Conservation (phyloP, 139 green algal genomes). For the Chlamydomonas sphaeroides region DNA sequence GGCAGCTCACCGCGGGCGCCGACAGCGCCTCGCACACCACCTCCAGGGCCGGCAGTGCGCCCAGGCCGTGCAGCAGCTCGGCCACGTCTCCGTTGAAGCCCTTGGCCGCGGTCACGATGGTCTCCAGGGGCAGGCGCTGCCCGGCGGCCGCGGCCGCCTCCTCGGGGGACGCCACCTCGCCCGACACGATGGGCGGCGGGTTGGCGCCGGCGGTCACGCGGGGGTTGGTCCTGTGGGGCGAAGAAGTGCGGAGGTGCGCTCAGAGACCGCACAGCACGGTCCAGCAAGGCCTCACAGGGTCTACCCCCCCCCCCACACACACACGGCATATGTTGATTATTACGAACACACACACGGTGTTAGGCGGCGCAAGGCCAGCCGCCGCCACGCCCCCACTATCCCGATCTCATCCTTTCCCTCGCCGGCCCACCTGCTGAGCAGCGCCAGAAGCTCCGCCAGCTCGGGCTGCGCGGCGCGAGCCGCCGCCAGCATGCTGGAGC, state of each 20-base stretch:
- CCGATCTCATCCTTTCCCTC: too few relatives aligned
- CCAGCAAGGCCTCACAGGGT: too few relatives aligned
- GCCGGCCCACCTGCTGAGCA: conserved; percentile 11
- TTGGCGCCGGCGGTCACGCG: background rate
- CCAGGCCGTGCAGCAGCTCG: conserved; percentile 36
- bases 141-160: conserved; percentile 9
- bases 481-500: conserved; percentile 27
- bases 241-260: too few relatives aligned
- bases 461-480: conserved; percentile 30
- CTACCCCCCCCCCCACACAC: too few relatives aligned
- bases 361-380: too few relatives aligned
- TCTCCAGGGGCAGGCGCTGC: conserved; percentile 31
- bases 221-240: background rate
- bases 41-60: conserved; percentile 29
- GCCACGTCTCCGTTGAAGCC: conserved; percentile 33
- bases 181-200: conserved; percentile 16
- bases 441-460: conserved; percentile 35
- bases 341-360: too few relatives aligned
- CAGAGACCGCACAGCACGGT: too few relatives aligned
- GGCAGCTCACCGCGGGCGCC: conserved; percentile 7
- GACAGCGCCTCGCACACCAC: conserved; percentile 32
- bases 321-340: too few relatives aligned
- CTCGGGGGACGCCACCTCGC: background rate
- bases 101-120: conserved; percentile 30
- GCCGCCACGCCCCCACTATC: too few relatives aligned